Evolutionary conservation across 192 early-diverging fungal species (phyloP).

Genomic region (Diversispora epigaea): DNA sequence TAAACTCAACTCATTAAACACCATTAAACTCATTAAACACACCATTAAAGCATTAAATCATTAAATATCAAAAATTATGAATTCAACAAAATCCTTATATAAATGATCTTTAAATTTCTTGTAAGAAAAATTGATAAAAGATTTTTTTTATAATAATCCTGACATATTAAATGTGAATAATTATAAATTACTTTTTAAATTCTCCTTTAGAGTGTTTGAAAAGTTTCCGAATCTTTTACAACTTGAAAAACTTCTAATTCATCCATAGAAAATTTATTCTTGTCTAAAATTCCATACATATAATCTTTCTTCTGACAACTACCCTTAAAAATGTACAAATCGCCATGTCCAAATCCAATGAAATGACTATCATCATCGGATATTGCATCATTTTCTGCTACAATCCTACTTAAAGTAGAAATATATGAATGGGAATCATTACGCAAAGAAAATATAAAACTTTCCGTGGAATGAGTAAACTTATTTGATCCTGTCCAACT

Average conservation of each 20-base stretch:
- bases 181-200: neutral
- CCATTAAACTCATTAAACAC: too few relatives aligned
- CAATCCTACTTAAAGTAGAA: conserved; percentile 10
- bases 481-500: conserved; percentile 13
- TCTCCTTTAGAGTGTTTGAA: too few relatives aligned
- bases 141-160: too few relatives aligned
- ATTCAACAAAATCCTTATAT: too few relatives aligned
- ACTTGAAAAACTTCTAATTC: conserved; percentile 20
- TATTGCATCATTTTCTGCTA: conserved; percentile 3
- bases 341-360: conserved; percentile 21
- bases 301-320: conserved; percentile 12
- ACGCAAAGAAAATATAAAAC: conserved; percentile 26
- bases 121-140: too few relatives aligned
- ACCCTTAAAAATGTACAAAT: neutral
- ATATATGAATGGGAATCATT: neutral
- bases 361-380: conserved; percentile 15
- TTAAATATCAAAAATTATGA: too few relatives aligned
- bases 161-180: too few relatives aligned
- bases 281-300: neutral
- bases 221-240: too few relatives aligned
- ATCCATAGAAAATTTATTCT: neutral
- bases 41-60: too few relatives aligned
- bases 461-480: neutral
- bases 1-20: too few relatives aligned
- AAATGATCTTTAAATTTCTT: too few relatives aligned